Evolutionary conservation across 495 filamentous ascomycete genomes (phyloP).

Genomic region (Tuber borchii): DNA sequence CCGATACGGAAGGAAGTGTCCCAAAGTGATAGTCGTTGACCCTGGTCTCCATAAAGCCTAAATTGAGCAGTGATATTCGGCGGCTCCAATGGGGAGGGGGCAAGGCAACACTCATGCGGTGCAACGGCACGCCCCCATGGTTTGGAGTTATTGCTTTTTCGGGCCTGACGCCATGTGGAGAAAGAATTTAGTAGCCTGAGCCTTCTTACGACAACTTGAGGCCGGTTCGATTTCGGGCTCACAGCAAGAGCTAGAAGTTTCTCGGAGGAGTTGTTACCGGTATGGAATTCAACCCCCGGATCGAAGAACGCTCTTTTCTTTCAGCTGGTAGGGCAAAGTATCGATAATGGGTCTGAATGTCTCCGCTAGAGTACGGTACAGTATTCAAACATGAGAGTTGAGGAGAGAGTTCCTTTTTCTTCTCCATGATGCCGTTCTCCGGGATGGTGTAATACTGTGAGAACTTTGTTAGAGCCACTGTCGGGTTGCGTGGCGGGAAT

Average conservation of each 20-base stretch:
- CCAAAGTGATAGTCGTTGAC: conserved; percentile 2
- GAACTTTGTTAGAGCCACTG: too few species aligned
- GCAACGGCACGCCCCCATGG: neutral
- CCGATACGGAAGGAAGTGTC: neutral
- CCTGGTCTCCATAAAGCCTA: neutral
- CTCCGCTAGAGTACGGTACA: neutral
- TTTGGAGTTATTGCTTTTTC: neutral
- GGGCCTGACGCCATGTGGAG: neutral
- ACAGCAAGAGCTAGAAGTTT: neutral
- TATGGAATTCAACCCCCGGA: too few species aligned
- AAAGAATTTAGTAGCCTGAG: neutral
- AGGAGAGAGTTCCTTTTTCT: neutral
- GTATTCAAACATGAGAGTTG: neutral
- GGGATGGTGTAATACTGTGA: neutral
- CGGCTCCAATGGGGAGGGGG: neutral
- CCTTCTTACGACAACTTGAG: neutral
- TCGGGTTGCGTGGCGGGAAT: too few species aligned
- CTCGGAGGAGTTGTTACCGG: neutral
- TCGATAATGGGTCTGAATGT: neutral
- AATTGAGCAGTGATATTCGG: neutral
- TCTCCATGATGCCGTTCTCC: neutral
- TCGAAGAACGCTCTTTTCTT: too few species aligned
- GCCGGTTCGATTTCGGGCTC: neutral
- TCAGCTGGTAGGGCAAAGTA: too few species aligned
- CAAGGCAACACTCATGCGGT: neutral